Evolutionary conservation across 805 yeast genomes (phyloP).

Genomic region (Geotrichum ghanense): DNA sequence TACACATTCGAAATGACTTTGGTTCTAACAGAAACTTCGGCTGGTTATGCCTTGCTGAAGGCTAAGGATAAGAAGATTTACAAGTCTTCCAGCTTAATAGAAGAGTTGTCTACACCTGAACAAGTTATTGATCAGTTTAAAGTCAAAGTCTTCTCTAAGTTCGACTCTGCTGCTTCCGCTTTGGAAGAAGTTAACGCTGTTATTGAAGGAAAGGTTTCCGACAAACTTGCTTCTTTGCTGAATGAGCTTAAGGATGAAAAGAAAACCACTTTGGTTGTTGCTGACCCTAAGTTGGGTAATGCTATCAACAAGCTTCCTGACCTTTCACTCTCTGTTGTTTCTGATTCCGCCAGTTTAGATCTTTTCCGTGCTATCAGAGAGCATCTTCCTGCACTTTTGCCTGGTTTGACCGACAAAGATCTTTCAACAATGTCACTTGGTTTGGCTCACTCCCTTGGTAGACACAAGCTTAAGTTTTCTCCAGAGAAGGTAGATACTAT

Average conservation of each 20-base stretch:
- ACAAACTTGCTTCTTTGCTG: constrained; percentile 65
- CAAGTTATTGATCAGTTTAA: constrained; percentile 70
- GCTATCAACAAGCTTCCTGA: constrained; percentile 87
- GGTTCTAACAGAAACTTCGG: constrained; percentile 91
- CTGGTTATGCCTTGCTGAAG: constrained; percentile 95
- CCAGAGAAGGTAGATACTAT: constrained; percentile 98
- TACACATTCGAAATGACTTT: constrained; percentile 21
- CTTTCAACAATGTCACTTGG: constrained; percentile 93
- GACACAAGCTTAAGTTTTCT: constrained; percentile 93
- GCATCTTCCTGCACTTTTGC: constrained; percentile 84
- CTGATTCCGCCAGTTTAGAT: constrained; percentile 92
- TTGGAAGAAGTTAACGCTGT: constrained; percentile 89
- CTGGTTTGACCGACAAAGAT: constrained; percentile 80
- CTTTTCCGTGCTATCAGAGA: constrained; percentile 92
- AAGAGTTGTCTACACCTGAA: constrained; percentile 71
- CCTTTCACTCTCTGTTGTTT: constrained; percentile 72
- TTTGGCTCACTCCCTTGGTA: constrained; percentile 96
- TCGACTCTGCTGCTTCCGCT: constrained; percentile 89
- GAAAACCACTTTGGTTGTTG: constrained; percentile 79
- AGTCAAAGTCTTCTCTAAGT: constrained; percentile 91
- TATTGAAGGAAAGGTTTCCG: constrained; percentile 87
- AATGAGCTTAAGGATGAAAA: constrained; percentile 28
- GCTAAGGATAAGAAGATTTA: constrained; percentile 96
- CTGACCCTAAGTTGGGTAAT: constrained; percentile 92
- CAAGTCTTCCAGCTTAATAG: constrained; percentile 49